Percentiles rank a stretch among this genome's conserved stretches.
Evolutionary conservation across 371 early-diverging fungal genomes (phyloP).

Genomic region (Parasitella parasitica): DNA sequence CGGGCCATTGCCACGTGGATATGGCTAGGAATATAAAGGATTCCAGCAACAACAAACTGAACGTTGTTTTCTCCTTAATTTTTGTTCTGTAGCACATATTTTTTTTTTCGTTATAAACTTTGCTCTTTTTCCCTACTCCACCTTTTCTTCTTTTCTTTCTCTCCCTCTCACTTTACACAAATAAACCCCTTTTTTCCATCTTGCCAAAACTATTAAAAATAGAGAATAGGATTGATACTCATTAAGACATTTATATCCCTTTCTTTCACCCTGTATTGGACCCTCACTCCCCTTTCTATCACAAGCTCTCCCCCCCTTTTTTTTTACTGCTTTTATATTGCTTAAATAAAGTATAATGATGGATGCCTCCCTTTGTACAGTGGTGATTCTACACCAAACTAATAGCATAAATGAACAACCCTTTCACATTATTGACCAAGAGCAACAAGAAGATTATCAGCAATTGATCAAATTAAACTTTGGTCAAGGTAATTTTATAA

Average conservation of each 20-base stretch:
- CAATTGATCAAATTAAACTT: constrained; percentile 20
- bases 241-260: constrained; percentile 5
- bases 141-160: neutral
- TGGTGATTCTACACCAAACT: constrained; percentile 21
- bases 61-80: neutral
- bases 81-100: constrained; percentile 1
- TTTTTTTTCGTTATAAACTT: neutral
- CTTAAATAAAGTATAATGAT: neutral
- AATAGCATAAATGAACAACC: constrained; percentile 1
- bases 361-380: constrained; percentile 25
- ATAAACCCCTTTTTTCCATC: neutral
- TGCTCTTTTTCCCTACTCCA: neutral
- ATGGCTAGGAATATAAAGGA: neutral
- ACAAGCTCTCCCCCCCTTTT: neutral
- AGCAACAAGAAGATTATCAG: constrained; percentile 9
- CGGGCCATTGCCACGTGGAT: neutral
- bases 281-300: constrained; percentile 1
- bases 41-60: neutral
- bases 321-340: constrained; percentile 4
- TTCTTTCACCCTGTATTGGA: constrained; percentile 10
- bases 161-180: neutral
- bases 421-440: neutral
- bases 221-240: neutral
- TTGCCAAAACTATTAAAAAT: neutral
- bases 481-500: constrained; percentile 28